Evolutionary conservation across 345 rosid genomes (phyloP).

Genomic region (Moricandia moricandioides): DNA sequence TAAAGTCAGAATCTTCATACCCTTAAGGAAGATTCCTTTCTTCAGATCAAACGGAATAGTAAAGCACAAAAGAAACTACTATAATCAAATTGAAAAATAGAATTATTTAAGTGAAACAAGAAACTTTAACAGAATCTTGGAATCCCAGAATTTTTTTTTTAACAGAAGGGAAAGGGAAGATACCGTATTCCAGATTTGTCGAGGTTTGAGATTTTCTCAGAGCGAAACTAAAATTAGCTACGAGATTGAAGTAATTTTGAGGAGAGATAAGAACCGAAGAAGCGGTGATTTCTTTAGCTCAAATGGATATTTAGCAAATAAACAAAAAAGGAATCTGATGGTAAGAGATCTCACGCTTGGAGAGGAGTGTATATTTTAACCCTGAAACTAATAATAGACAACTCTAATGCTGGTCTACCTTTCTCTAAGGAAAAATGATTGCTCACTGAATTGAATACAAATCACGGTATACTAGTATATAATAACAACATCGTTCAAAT

Average conservation of each 20-base stretch:
- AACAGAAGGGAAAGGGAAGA: not conserved
- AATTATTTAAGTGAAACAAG: not conserved
- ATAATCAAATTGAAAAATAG: not conserved
- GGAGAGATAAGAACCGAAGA: not conserved
- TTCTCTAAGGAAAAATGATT: too few species aligned
- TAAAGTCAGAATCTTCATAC: not conserved
- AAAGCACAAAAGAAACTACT: not conserved
- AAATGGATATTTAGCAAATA: not conserved
- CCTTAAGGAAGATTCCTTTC: not conserved
- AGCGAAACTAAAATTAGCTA: not conserved
- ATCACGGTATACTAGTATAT: too few species aligned
- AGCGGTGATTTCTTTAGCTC: not conserved
- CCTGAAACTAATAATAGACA: too few species aligned
- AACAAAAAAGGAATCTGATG: not conserved
- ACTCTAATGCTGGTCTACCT: too few species aligned
- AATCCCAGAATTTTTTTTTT: not conserved
- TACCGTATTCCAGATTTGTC: slow-evolving; percentile 10
- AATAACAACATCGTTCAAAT: too few species aligned
- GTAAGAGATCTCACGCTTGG: not conserved
- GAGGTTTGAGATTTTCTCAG: not conserved
- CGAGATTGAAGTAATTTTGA: not conserved
- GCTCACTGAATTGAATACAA: too few species aligned
- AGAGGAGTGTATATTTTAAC: too few species aligned
- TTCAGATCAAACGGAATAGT: not conserved
- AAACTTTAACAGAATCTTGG: not conserved